These are phyloP conservation scores for Erigeron canadensis DNA, from an alignment of 129 eudicot species.

Conservation along the genomic window DNA sequence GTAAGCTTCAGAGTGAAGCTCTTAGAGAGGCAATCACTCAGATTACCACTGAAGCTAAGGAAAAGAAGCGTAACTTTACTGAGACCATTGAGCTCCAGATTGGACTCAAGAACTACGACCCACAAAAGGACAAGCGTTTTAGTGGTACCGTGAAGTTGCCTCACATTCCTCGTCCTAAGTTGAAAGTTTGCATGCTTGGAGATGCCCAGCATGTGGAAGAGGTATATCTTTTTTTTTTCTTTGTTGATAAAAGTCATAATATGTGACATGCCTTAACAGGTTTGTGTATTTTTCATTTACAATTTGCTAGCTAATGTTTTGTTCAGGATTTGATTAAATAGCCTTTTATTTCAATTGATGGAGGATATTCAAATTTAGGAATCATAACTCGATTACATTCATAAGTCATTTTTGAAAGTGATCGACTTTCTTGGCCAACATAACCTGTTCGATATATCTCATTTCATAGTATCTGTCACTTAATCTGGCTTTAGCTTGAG, in stretches of 20 bases:
- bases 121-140: slow-evolving; percentile 63
- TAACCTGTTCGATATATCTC: no score
- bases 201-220: slow-evolving; percentile 66
- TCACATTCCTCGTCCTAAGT: slow-evolving; percentile 54
- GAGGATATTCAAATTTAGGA: no score
- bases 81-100: slow-evolving; percentile 59
- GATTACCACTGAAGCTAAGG: slow-evolving; percentile 39
- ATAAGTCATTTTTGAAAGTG: no score
- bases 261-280: neutral
- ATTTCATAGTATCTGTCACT: no score
- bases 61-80: slow-evolving; percentile 46
- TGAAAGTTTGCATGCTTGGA: slow-evolving; percentile 65
- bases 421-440: no score
- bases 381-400: no score
- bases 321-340: no score
- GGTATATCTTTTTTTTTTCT: slow-evolving; percentile 20
- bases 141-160: slow-evolving; percentile 55
- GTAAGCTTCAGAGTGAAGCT: slow-evolving; percentile 60
- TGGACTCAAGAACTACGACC: slow-evolving; percentile 59
- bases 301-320: neutral
- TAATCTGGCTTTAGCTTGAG: no score
- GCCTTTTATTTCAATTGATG: no score
- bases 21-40: slow-evolving; percentile 53
- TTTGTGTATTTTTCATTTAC: neutral
- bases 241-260: neutral